These are phyloP conservation scores for Coemansia sp. DNA, from an alignment of 192 early-diverging fungal genomes.

Conservation along the genomic window DNA sequence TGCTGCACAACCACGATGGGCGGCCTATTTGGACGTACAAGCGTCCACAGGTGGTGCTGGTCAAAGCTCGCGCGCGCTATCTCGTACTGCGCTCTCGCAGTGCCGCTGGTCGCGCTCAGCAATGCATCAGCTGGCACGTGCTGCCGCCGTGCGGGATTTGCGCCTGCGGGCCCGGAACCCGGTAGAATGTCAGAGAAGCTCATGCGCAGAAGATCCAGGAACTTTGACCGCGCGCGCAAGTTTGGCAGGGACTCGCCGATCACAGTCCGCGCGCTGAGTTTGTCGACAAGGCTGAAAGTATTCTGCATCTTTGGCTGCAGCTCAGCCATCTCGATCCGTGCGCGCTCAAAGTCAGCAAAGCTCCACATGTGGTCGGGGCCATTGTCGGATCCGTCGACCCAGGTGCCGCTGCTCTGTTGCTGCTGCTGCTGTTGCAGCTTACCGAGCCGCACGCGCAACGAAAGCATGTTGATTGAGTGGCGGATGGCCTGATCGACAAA, in stretches of 20 bases:
- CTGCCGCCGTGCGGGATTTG: neutral
- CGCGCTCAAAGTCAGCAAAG: constrained; percentile 6
- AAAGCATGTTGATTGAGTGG: constrained; percentile 17
- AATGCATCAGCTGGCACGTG: constrained; percentile 5
- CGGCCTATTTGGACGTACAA: constrained; percentile 20
- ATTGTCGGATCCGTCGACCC: neutral
- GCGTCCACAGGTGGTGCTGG: constrained; percentile 21
- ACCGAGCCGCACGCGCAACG: constrained; percentile 23
- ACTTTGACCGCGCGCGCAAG: constrained; percentile 17
- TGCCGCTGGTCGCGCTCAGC: neutral
- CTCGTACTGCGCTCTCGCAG: neutral
- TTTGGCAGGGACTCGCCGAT: constrained; percentile 17
- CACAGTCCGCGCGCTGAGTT: constrained; percentile 13
- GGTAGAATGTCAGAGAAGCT: constrained; percentile 29
- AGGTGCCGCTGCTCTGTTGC: neutral
- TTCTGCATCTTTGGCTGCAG: constrained; percentile 16
- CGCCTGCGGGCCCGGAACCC: neutral
- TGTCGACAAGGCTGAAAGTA: constrained; percentile 20
- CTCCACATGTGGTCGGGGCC: neutral
- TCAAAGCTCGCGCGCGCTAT: neutral
- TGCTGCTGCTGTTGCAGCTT: constrained; percentile 16
- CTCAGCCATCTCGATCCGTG: constrained; percentile 11
- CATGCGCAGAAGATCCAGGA: constrained; percentile 18
- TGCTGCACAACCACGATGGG: constrained; percentile 24
- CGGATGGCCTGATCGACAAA: constrained; percentile 38